These are phyloP conservation scores for Sicyos edulis DNA, from an alignment of 306 rosid species.

Conservation along the genomic window DNA sequence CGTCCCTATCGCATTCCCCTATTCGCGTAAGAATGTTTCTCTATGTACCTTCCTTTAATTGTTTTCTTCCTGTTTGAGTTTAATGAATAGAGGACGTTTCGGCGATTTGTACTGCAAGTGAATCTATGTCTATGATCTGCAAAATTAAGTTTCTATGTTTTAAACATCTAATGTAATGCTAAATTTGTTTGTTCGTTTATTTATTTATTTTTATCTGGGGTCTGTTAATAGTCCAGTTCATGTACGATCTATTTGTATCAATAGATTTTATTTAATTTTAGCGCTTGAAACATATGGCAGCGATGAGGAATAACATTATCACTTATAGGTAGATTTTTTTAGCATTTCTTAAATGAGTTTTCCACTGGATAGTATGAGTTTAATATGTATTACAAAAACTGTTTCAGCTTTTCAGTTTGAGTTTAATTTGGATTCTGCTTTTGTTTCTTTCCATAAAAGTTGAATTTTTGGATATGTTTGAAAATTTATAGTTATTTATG, in stretches of 20 bases:
- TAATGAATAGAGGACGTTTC: neutral
- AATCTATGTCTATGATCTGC: neutral
- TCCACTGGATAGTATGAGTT: neutral
- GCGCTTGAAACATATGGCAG: neutral
- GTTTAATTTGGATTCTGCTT: neutral
- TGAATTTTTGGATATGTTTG: neutral
- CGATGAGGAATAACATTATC: conserved; percentile 2
- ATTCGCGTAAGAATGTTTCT: conserved; percentile 38
- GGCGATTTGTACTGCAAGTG: neutral
- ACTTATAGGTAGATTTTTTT: neutral
- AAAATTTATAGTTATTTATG: neutral
- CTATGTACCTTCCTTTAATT: neutral
- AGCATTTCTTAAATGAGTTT: neutral
- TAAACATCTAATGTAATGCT: neutral
- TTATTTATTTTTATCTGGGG: neutral
- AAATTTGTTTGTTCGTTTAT: neutral
- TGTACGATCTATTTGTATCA: neutral
- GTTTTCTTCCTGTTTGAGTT: neutral
- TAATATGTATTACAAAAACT: neutral
- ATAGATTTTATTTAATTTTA: neutral
- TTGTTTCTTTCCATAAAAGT: neutral
- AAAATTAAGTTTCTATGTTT: neutral
- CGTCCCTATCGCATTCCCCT: conserved; percentile 26
- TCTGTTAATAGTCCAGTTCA: neutral
- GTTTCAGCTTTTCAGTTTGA: neutral